A percentile compares a stretch with the other conserved stretches of the same genome.
Conservation (phyloP, 768 basidiomycete species). For the Amanita brunnescens region DNA sequence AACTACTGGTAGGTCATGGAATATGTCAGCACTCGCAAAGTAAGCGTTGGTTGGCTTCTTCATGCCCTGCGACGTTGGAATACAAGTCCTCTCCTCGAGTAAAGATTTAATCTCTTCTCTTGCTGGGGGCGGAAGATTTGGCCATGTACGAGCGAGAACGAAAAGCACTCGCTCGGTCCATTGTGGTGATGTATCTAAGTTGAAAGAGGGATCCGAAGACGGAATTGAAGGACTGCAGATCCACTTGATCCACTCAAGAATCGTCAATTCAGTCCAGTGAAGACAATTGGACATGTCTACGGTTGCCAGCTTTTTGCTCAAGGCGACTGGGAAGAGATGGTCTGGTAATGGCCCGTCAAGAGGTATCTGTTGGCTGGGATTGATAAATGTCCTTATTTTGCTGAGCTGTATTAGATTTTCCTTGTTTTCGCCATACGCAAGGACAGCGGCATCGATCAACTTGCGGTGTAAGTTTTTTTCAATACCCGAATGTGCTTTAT, state of each 20-base stretch:
- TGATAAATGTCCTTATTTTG: conserved; percentile 64
- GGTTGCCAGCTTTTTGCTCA: conserved; percentile 52
- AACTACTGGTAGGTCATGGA: conserved; percentile 82
- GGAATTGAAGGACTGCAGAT: conserved; percentile 41
- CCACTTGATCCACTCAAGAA: conserved; percentile 69
- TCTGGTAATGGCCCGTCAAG: conserved; percentile 67
- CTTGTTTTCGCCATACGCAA: conserved; percentile 33
- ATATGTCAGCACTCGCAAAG: conserved; percentile 79
- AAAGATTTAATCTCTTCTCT: conserved; percentile 41
- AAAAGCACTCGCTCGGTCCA: conserved; percentile 80
- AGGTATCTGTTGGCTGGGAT: conserved; percentile 54
- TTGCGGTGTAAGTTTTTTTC: conserved; percentile 39
- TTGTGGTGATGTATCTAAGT: conserved; percentile 52
- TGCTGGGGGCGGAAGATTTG: conserved; percentile 39
- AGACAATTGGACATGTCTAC: conserved; percentile 47
- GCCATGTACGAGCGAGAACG: conserved; percentile 66
- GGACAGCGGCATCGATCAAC: conserved; percentile 63
- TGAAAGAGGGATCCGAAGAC: conserved; percentile 38
- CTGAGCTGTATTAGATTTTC: conserved; percentile 62
- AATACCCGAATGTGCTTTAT: conserved; percentile 24
- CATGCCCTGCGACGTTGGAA: conserved; percentile 72
- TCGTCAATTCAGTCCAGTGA: conserved; percentile 69
- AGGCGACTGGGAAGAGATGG: conserved; percentile 56
- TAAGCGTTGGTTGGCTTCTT: conserved; percentile 66
- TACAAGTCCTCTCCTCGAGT: conserved; percentile 45